These are phyloP conservation scores for Lichtheimia ramosa DNA, from an alignment of 371 early-diverging fungal species.

Conservation along the genomic window DNA sequence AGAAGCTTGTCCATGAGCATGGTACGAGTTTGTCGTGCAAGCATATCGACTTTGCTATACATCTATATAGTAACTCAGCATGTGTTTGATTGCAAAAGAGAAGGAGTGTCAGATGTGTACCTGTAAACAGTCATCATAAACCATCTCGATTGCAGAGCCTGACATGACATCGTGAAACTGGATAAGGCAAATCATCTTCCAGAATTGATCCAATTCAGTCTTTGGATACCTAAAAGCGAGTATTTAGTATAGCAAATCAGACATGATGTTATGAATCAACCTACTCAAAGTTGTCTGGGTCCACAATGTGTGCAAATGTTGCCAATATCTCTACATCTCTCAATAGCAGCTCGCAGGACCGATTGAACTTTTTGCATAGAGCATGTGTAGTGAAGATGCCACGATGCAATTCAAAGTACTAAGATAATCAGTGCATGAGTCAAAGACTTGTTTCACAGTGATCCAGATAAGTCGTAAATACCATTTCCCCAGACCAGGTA, in stretches of 20 bases:
- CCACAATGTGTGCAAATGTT: constrained; percentile 36
- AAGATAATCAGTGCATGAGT: background rate
- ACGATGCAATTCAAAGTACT: constrained; percentile 89
- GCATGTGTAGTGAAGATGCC: constrained; percentile 97
- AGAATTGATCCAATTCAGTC: constrained; percentile 74
- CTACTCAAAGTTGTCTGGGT: constrained; percentile 12
- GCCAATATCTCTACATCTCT: constrained; percentile 82
- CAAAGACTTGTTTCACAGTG: background rate
- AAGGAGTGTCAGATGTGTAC: constrained; percentile 32
- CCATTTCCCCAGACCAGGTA: constrained; percentile 92
- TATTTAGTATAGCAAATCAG: background rate
- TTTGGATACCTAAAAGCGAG: constrained; percentile 61
- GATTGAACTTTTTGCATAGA: constrained; percentile 80
- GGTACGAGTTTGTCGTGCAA: constrained; percentile 38
- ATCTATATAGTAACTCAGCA: constrained; percentile 17
- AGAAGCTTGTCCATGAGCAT: constrained; percentile 32
- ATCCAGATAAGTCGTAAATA: constrained; percentile 19
- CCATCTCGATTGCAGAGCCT: constrained; percentile 87
- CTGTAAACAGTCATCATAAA: constrained; percentile 82
- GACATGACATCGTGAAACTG: constrained; percentile 96
- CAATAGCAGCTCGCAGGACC: constrained; percentile 82
- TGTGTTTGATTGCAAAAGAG: background rate
- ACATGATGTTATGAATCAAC: background rate
- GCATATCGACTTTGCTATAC: constrained; percentile 39
- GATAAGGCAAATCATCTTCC: constrained; percentile 90